Percentiles rank a stretch among this genome's conserved stretches.
phyloP scores from a whole-genome alignment of 2,329 filamentous ascomycete species.

The Emydomyces testavorans region DNA sequence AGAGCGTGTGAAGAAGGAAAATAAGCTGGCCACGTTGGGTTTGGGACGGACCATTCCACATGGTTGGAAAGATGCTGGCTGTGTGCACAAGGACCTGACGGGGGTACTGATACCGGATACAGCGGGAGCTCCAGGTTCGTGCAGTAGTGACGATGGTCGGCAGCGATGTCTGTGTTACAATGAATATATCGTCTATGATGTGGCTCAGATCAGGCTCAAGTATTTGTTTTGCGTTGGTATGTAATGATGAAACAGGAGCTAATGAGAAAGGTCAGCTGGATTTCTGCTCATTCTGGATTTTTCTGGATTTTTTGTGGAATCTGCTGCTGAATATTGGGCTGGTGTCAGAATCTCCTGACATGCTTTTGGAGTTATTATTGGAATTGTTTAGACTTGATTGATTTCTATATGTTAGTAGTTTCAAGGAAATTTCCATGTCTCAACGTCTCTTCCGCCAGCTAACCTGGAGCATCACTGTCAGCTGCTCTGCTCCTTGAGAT shows the following conservation, averaged over 20 bases:
- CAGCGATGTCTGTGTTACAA: constrained; percentile 24
- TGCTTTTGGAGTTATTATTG: neutral
- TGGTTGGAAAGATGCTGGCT: constrained; percentile 63
- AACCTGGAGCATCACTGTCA: too few relatives aligned
- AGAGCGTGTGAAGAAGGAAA: constrained; percentile 47
- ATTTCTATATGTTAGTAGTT: too few relatives aligned
- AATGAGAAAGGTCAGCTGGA: neutral
- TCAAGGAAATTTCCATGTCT: too few relatives aligned
- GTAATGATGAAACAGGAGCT: constrained; percentile 9
- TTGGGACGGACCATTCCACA: constrained; percentile 53
- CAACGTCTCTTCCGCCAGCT: too few relatives aligned
- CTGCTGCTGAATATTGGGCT: neutral
- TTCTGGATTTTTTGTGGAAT: neutral
- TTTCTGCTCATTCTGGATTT: neutral
- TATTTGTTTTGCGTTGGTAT: constrained; percentile 38
- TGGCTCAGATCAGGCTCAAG: constrained; percentile 37
- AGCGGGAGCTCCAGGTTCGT: neutral
- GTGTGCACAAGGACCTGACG: constrained; percentile 51
- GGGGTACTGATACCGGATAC: constrained; percentile 52
- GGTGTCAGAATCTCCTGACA: neutral
- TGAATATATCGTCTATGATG: constrained; percentile 41
- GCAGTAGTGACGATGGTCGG: neutral
- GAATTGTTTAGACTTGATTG: neutral
- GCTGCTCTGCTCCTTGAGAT: too few relatives aligned
- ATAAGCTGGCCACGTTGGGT: constrained; percentile 58